These are phyloP conservation scores for Triangularia setosa DNA, from an alignment of 2,329 filamentous ascomycete species.

Conservation along the genomic window DNA sequence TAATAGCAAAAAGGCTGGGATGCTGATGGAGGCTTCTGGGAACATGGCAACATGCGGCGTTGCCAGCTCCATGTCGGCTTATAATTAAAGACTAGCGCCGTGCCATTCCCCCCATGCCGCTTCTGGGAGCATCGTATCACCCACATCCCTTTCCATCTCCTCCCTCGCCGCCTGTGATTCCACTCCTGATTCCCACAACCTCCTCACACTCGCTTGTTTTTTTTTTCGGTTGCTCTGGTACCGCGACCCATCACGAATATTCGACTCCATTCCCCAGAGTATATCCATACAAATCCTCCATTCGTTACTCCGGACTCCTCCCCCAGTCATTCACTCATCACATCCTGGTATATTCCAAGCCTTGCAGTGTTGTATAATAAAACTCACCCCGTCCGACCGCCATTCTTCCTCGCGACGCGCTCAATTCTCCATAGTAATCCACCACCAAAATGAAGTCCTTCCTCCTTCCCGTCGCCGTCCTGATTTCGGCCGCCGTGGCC, in stretches of 20 bases:
- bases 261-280: background rate
- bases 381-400: background rate
- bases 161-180: background rate
- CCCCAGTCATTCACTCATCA: background rate
- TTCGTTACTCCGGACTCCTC: background rate
- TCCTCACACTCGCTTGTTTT: constrained; percentile 3
- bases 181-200: background rate
- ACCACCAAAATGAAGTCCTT: constrained; percentile 41
- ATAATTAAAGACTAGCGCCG: constrained; percentile 9
- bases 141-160: background rate
- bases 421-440: background rate
- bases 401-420: background rate
- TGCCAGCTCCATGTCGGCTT: constrained; percentile 6
- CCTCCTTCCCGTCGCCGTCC: constrained; percentile 38
- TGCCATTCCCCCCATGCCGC: background rate
- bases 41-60: background rate
- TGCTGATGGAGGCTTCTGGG: background rate
- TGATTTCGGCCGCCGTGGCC: constrained; percentile 35
- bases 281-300: background rate
- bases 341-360: background rate
- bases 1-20: background rate
- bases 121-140: background rate
- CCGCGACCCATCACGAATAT: background rate
- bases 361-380: background rate
- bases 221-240: constrained; percentile 1